Conservation (phyloP, 805 yeast species). For the Yamadazyma akitaensis region DNA sequence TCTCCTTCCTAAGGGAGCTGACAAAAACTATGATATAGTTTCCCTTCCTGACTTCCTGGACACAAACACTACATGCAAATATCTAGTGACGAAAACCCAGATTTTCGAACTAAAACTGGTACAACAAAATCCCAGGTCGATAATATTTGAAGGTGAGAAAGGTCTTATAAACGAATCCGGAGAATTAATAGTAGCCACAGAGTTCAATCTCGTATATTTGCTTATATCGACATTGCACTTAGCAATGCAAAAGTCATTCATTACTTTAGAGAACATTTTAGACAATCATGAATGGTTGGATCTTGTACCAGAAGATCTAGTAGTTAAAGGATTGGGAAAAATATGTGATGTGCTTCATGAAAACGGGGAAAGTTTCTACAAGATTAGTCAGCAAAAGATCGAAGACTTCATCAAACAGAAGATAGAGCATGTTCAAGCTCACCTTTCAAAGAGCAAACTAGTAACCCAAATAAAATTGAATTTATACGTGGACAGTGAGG, state of each 20-base stretch:
- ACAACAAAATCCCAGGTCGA: conserved; percentile 34
- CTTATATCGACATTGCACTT: conserved; percentile 34
- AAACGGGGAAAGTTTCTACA: conserved; percentile 34
- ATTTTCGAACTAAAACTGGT: conserved; percentile 39
- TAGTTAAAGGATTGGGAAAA: conserved; percentile 21
- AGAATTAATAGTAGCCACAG: conserved; percentile 37
- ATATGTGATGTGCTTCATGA: conserved; percentile 33
- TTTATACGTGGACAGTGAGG: conserved; percentile 17
- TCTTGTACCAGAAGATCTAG: conserved; percentile 19
- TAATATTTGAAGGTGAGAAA: conserved; percentile 24
- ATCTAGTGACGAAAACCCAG: conserved; percentile 12
- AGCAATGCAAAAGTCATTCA: conserved; percentile 12
- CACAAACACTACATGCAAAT: conserved; percentile 2
- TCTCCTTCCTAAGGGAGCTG: conserved; percentile 9
- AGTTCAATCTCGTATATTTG: conserved; percentile 38
- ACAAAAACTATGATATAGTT: conserved; percentile 4
- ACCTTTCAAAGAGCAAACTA: conserved; percentile 12
- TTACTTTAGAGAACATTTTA: conserved; percentile 43
- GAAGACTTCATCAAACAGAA: conserved; percentile 35
- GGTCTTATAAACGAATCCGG: conserved; percentile 43
- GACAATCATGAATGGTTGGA: conserved; percentile 33
- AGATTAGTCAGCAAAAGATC: conserved; percentile 39
- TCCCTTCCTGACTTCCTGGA: conserved; percentile 11
- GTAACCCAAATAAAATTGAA: conserved; percentile 18
- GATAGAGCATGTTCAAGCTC: conserved; percentile 25